Conservation (phyloP, 2,329 filamentous ascomycete genomes). For the Penicillium sclerotiorum region DNA sequence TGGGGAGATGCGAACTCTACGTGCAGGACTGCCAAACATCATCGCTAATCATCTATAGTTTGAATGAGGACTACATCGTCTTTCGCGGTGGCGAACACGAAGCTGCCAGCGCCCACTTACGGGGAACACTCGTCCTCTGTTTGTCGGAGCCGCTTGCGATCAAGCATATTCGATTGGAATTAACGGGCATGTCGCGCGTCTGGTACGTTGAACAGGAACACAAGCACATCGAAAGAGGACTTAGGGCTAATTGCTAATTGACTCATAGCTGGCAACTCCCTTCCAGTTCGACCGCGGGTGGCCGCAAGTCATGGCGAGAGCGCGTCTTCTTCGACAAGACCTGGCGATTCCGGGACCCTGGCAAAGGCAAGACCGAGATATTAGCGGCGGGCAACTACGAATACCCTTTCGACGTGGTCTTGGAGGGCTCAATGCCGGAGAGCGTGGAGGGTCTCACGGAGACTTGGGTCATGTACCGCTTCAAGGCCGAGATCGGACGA, state of each 20-base stretch:
- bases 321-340: conserved; percentile 66
- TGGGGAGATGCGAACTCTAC: conserved; percentile 7
- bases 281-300: conserved; percentile 39
- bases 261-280: conserved; percentile 37
- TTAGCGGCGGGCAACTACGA: conserved; percentile 78
- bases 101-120: conserved; percentile 73
- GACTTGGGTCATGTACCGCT: conserved; percentile 83
- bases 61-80: conserved; percentile 78
- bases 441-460: conserved; percentile 88
- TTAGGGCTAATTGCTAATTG: neutral
- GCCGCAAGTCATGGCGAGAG: conserved; percentile 45
- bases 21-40: neutral
- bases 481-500: conserved; percentile 88
- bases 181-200: conserved; percentile 70
- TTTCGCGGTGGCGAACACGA: conserved; percentile 76
- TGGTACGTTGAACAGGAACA: conserved; percentile 56
- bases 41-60: conserved; percentile 48
- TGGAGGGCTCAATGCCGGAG: conserved; percentile 73
- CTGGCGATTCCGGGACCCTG: conserved; percentile 67
- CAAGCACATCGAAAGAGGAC: neutral
- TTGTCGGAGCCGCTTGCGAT: conserved; percentile 69
- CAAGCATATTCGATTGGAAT: conserved; percentile 71
- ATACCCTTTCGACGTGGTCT: conserved; percentile 74
- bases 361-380: conserved; percentile 54
- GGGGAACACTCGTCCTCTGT: conserved; percentile 73